phyloP scores from a whole-genome alignment of 2,329 filamentous ascomycete genomes.

The Cladophialophora chaetospira region DNA sequence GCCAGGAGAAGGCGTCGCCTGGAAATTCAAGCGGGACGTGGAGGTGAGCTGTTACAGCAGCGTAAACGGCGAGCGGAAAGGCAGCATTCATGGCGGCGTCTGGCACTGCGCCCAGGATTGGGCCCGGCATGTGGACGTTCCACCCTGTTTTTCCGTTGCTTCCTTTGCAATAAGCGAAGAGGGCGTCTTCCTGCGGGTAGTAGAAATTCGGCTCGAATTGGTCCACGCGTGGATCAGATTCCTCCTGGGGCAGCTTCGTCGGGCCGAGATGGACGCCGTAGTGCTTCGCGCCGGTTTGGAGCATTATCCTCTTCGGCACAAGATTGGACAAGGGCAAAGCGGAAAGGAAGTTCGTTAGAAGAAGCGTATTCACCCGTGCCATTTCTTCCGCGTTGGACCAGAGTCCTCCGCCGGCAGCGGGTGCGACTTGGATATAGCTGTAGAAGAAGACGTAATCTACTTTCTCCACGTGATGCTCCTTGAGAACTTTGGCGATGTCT shows the following conservation, averaged over 20 bases:
- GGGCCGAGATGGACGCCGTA: slow-evolving; percentile 55
- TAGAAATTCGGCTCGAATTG: slow-evolving; percentile 56
- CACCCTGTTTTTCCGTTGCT: slow-evolving; percentile 37
- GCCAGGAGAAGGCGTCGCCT: slow-evolving; percentile 48
- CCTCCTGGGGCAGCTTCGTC: slow-evolving; percentile 46
- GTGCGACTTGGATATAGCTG: slow-evolving; percentile 54
- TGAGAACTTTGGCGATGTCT: slow-evolving; percentile 35
- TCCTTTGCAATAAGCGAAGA: slow-evolving; percentile 45
- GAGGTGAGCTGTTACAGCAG: slow-evolving; percentile 48
- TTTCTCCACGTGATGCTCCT: slow-evolving; percentile 32
- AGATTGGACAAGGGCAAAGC: slow-evolving; percentile 46
- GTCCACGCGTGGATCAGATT: slow-evolving; percentile 47
- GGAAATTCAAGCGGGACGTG: slow-evolving; percentile 47
- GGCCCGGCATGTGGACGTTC: slow-evolving; percentile 50
- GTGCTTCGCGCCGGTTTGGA: slow-evolving; percentile 57
- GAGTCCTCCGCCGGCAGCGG: slow-evolving; percentile 46
- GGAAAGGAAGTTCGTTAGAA: slow-evolving; percentile 53
- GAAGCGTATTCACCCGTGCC: slow-evolving; percentile 47
- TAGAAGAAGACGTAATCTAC: slow-evolving; percentile 56
- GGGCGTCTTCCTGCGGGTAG: slow-evolving; percentile 55
- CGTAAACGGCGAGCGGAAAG: slow-evolving; percentile 53
- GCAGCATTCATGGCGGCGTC: slow-evolving; percentile 55
- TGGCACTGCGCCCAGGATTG: slow-evolving; percentile 53
- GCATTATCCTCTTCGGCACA: slow-evolving; percentile 49
- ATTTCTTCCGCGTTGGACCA: slow-evolving; percentile 56